phyloP scores from a whole-genome alignment of 176 grass and related monocot species.

The Musa troglodytarum region DNA sequence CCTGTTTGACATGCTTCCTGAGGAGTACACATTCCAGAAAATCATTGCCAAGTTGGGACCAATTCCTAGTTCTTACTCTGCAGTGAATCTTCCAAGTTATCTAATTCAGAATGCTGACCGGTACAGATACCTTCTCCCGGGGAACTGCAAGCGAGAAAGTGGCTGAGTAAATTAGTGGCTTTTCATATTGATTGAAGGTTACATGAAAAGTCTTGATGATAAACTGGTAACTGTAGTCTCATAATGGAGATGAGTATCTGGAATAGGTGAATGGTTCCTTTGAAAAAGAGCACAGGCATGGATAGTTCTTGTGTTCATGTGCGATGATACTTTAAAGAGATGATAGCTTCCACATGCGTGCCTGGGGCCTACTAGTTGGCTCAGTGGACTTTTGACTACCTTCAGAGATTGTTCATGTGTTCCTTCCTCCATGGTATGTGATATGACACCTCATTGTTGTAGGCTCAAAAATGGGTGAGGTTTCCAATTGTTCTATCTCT shows the following conservation, averaged over 20 bases:
- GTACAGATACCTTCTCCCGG: constrained; percentile 5
- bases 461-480: background rate
- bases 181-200: background rate
- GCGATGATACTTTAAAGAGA: background rate
- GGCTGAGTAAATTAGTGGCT: background rate
- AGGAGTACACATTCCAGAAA: background rate
- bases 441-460: background rate
- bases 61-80: background rate
- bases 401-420: background rate
- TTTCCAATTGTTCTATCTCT: background rate
- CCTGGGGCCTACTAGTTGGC: background rate
- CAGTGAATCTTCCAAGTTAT: background rate
- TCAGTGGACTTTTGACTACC: background rate
- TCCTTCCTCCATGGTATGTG: background rate
- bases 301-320: background rate
- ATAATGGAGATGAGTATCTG: background rate
- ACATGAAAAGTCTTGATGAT: background rate
- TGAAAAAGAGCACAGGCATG: background rate
- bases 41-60: background rate
- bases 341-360: background rate
- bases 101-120: constrained; percentile 2
- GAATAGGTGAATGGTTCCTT: background rate
- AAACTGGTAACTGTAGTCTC: background rate
- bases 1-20: constrained; percentile 5
- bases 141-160: constrained; percentile 5